Evolutionary conservation across 1,284 basidiomycete species (phyloP), one percentile per base, ranked within the genome.

Genomic region (Kalmanozyma brasiliensis): DNA sequence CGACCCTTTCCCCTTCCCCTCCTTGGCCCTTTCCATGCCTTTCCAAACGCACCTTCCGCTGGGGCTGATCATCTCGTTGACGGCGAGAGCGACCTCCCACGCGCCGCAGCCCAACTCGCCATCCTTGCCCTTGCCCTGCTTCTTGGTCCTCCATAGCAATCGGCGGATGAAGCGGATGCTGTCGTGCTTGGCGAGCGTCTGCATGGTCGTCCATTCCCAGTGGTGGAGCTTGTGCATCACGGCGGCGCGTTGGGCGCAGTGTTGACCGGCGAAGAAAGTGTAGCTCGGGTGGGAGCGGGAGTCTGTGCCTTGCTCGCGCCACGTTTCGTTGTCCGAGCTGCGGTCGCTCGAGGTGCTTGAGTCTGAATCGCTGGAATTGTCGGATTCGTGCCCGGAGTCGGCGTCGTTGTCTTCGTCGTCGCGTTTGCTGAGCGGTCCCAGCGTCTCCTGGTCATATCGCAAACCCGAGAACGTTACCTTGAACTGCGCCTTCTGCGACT

Each of bases 161-260:
- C 59, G n/a, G 14, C 62, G 44, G n/a, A 63, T 38, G n/a, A 37
- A 45, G 4, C 43, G 38, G 26, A 66, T 53, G 23, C 46, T 36
- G 16, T 60, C 53, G 42, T 70, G 67, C 35, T 49, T 57, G n/a
- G 42, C 58, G 10, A 73, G 22, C 1, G 55, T 58, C 36, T 70
- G 61, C 56, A 73, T 65, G 14, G 58, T 59, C 22, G 32, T 29
- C 65, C 59, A 67, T 26, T 74, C 69, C 73, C 73, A 74, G 47
- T 74, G 73, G 41, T 64, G 64, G 7, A 74, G 40, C 11, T 42
- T 34, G 33, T 71, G 68, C 52, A 68, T 40, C 7, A 69, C 53
- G 11, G 23, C 41, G 2, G 73, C 73, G 0, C 61, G 36, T 10
- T 61, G 55, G 0, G 60, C 73, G 20, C 73, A 74, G 23, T 37